phyloP scores from a whole-genome alignment of 495 filamentous ascomycete species.

The Astrocystis sublimbata region DNA sequence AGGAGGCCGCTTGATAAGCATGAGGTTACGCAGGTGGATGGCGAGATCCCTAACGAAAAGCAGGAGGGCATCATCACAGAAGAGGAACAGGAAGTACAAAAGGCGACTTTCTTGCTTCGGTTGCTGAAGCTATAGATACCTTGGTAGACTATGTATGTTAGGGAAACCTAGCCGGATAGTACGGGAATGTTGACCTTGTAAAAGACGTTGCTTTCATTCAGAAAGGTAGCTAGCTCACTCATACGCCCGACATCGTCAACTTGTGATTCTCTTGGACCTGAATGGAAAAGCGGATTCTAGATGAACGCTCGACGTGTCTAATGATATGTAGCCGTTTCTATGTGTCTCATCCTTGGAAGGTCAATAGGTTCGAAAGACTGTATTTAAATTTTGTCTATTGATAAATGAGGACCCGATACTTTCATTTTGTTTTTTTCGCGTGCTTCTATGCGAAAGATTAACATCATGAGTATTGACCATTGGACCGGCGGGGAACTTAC shows the following conservation, averaged over 20 bases:
- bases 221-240: neutral
- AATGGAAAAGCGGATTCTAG: neutral
- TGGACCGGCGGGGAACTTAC: conserved; percentile 50
- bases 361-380: neutral
- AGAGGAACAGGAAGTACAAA: conserved; percentile 88
- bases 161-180: neutral
- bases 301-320: neutral
- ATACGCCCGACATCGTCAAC: neutral
- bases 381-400: neutral
- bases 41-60: conserved; percentile 57
- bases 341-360: neutral
- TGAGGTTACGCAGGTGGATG: conserved; percentile 62
- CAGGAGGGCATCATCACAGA: conserved; percentile 69
- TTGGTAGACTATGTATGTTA: neutral
- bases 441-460: conserved; percentile 38
- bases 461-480: neutral
- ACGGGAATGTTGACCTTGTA: neutral
- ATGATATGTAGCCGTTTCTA: neutral
- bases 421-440: conserved; percentile 45
- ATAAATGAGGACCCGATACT: neutral
- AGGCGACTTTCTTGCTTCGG: conserved; percentile 80
- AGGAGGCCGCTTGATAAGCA: conserved; percentile 78
- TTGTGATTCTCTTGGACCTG: conserved; percentile 5
- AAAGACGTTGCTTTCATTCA: neutral
- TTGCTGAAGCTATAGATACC: conserved; percentile 74